Conservation (phyloP, 495 filamentous ascomycete genomes). For the Hypomontagnella monticulosa region DNA sequence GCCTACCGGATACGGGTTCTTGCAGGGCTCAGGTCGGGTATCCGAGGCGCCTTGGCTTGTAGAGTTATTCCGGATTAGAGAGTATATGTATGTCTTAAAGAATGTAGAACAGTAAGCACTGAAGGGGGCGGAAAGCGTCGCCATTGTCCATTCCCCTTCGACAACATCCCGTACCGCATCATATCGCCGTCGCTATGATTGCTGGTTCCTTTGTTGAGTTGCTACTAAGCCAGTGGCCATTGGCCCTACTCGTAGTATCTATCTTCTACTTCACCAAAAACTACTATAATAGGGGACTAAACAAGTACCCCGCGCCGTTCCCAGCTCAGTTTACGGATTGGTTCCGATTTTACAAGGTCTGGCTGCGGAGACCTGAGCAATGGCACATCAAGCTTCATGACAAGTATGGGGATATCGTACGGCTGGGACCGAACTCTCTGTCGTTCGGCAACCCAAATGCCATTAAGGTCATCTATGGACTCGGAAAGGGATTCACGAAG, state of each 20-base stretch:
- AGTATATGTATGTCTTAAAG: constrained; percentile 2
- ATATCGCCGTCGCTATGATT: constrained; percentile 11
- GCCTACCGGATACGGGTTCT: not conserved
- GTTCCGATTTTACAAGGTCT: constrained; percentile 43
- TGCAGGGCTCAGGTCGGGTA: not conserved
- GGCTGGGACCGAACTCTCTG: constrained; percentile 50
- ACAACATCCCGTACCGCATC: not conserved
- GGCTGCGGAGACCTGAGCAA: constrained; percentile 37
- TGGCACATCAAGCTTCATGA: constrained; percentile 48
- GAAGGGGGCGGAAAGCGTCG: not conserved
- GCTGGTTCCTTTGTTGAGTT: constrained; percentile 11
- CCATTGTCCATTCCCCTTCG: not conserved
- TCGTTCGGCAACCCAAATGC: constrained; percentile 42
- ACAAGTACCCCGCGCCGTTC: constrained; percentile 48
- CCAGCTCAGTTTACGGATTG: constrained; percentile 44
- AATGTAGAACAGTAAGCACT: constrained; percentile 4
- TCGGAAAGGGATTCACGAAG: constrained; percentile 39
- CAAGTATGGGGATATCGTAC: constrained; percentile 51
- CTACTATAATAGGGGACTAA: constrained; percentile 33
- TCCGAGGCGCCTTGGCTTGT: not conserved
- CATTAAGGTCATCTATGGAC: constrained; percentile 39
- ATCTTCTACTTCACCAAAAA: constrained; percentile 17
- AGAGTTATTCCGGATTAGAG: not conserved
- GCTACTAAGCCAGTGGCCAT: constrained; percentile 20
- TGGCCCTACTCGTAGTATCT: constrained; percentile 1